Percentiles rank a stretch among this genome's conserved stretches.
These are phyloP conservation scores for Penicillium italicum DNA, from an alignment of 2,329 filamentous ascomycete species.

Conservation along the genomic window DNA sequence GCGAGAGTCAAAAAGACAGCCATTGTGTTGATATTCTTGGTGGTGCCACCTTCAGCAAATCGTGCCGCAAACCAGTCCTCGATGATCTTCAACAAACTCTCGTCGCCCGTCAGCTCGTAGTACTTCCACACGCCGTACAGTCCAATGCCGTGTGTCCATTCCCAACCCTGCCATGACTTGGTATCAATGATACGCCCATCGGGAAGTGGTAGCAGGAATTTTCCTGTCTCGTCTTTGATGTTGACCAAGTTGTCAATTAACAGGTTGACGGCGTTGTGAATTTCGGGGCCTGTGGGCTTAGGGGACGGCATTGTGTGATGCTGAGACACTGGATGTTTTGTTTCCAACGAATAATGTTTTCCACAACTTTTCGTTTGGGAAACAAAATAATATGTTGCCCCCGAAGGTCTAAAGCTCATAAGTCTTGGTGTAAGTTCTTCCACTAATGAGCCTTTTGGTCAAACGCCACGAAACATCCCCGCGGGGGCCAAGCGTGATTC, in stretches of 20 bases:
- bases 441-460: conserved; percentile 15
- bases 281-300: conserved; percentile 31
- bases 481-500: conserved; percentile 17
- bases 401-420: neutral
- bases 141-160: conserved; percentile 77
- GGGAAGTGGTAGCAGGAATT: conserved; percentile 66
- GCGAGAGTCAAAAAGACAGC: conserved; percentile 72
- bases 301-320: conserved; percentile 17
- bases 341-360: neutral
- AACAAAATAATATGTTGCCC: neutral
- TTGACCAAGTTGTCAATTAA: conserved; percentile 72
- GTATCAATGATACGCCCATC: conserved; percentile 78
- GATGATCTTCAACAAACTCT: conserved; percentile 61
- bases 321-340: neutral
- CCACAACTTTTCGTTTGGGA: neutral
- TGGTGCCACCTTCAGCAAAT: conserved; percentile 67
- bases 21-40: conserved; percentile 86
- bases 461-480: conserved; percentile 9
- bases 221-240: conserved; percentile 70
- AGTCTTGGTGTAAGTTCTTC: conserved; percentile 7
- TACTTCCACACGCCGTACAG: conserved; percentile 81
- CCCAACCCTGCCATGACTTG: conserved; percentile 73
- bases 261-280: conserved; percentile 58
- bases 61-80: conserved; percentile 69
- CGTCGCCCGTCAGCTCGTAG: conserved; percentile 66